These are phyloP conservation scores for Hypoxylon crocopeplum DNA, from an alignment of 495 filamentous ascomycete species.

Conservation along the genomic window DNA sequence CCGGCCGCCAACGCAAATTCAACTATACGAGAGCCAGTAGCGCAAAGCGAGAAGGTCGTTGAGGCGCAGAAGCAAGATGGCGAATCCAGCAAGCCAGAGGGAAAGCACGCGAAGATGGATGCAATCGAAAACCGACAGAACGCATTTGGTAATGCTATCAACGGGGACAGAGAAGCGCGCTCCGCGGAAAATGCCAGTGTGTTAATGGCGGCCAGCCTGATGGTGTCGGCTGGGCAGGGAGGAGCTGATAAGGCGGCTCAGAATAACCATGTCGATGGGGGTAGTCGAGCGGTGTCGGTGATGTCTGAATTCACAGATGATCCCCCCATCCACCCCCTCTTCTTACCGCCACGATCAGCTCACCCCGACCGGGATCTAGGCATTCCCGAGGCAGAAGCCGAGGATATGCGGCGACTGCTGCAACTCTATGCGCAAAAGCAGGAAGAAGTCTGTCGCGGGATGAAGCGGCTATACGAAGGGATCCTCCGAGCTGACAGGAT, in stretches of 20 bases:
- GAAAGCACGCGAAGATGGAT: not conserved
- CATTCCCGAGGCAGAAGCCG: conserved; percentile 80
- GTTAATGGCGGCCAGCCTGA: conserved; percentile 3
- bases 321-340: conserved; percentile 80
- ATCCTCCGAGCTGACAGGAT: conserved; percentile 79
- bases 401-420: conserved; percentile 84
- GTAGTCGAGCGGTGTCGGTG: conserved; percentile 49
- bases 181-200: conserved; percentile 1
- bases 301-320: conserved; percentile 56
- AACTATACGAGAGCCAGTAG: not conserved
- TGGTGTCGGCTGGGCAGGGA: conserved; percentile 72
- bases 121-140: conserved; percentile 1
- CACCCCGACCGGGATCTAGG: conserved; percentile 81
- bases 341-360: conserved; percentile 72
- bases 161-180: conserved; percentile 9
- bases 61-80: conserved; percentile 4
- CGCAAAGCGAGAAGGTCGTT: conserved; percentile 2
- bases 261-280: conserved; percentile 16
- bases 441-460: conserved; percentile 88
- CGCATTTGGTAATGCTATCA: not conserved
- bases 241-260: conserved; percentile 53
- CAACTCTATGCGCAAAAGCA: conserved; percentile 92
- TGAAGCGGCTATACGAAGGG: conserved; percentile 74
- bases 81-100: conserved; percentile 36
- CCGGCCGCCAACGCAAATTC: conserved; percentile 1